These are phyloP conservation scores for Annulohypoxylon truncatum DNA, from an alignment of 2,329 filamentous ascomycete genomes.

Conservation along the genomic window DNA sequence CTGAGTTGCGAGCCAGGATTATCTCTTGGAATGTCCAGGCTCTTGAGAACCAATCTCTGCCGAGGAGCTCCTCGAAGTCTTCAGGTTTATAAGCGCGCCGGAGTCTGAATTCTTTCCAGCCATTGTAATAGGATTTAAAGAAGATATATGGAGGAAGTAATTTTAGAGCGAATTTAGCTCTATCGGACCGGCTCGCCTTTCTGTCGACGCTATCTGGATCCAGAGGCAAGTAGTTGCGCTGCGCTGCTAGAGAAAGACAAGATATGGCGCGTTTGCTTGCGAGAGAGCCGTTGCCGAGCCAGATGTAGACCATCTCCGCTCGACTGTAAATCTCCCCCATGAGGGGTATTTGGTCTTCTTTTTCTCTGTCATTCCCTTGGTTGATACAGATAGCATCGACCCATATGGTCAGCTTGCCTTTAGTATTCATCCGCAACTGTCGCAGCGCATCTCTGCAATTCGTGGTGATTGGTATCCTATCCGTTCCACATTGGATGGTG, in stretches of 20 bases:
- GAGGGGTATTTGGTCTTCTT: background rate
- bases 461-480: background rate
- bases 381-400: constrained; percentile 5
- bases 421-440: background rate
- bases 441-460: background rate
- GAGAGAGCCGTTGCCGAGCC: background rate
- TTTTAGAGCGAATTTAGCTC: background rate
- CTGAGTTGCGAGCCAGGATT: background rate
- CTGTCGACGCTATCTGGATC: background rate
- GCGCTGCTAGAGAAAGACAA: background rate
- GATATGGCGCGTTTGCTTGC: background rate
- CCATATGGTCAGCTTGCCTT: background rate
- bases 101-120: background rate
- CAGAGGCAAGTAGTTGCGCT: background rate
- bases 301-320: background rate
- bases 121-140: background rate
- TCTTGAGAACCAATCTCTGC: background rate
- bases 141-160: background rate
- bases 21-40: constrained; percentile 6
- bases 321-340: constrained; percentile 9
- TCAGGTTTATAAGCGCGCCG: background rate
- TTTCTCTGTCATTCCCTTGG: background rate
- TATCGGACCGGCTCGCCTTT: background rate
- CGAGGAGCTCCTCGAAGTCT: background rate
- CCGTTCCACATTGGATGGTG: background rate